Base-by-base conservation (phyloP, 179 eudicot species). In the Beta lomatogona region DNA sequence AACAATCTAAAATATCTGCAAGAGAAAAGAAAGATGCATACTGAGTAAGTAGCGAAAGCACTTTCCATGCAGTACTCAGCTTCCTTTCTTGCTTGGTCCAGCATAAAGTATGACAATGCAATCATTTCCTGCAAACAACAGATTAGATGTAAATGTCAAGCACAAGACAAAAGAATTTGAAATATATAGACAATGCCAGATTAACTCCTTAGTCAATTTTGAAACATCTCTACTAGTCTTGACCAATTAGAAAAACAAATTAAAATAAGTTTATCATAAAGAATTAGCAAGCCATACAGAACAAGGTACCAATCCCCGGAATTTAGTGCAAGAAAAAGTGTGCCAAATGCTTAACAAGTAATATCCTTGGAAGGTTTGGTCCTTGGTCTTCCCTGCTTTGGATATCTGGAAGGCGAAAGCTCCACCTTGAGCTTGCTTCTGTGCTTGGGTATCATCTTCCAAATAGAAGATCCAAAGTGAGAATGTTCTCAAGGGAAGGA, bases 1-100 rank as follows among this genome's bases (percentile, higher is more conserved):
- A 16, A 63, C 22, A 22, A 28, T 3, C 21, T 19, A 44, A 63
- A 77, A 60, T 9, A 61, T 48, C 57, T 9, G 19, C 41, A 59
- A 64, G 61, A 19, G 70, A 69, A 28, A 69, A 68, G 71, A 79
- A 60, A 15, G 44, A 68, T 46, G 77, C 92, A 83, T 90, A 96
- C 99, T 82, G 85, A 74, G 86, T 96, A 96, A 9, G 98, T 91
- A 83, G 71, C 88, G 70, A 96, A 94, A 77, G 99, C 97, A 89
- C 84, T 91, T 84, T 96, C 99, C 99, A 96, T 91, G 90, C 97
- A 94, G 83, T 87, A 89, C 82, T 96, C 99, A 50, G 94, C 98
- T 67, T 96, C 99, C 87, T 96, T 96, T 85, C 93, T 92, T 41
- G 93, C 90, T 79, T 94, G 99, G 85, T 94, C 97, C 87, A 88